Conservation (phyloP, 352 stramenopile species). For the Globisporangium echinulatum region DNA sequence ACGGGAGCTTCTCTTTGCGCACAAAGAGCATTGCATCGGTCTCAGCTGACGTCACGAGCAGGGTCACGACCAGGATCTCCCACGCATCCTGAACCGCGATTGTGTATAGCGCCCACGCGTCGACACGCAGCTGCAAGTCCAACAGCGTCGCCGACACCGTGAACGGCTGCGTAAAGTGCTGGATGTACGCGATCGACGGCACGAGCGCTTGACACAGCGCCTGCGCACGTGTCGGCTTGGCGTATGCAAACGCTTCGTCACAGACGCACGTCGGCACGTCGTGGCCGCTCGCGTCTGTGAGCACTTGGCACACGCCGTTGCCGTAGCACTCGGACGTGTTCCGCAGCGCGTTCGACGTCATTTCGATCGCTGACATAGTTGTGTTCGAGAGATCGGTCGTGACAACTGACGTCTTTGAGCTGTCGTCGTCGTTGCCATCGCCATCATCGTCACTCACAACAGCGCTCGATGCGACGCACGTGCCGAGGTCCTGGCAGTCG, state of each 20-base stretch:
- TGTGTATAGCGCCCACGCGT: conserved; percentile 57
- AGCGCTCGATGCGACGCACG: conserved; percentile 15
- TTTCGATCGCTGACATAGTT: conserved; percentile 8
- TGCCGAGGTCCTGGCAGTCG: conserved; percentile 59
- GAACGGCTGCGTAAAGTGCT: conserved; percentile 49
- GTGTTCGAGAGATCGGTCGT: conserved; percentile 8
- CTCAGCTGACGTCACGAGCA: conserved; percentile 26
- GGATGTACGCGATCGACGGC: conserved; percentile 49
- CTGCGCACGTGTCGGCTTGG: conserved; percentile 31
- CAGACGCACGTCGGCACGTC: conserved; percentile 44
- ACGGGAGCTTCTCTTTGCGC: conserved; percentile 55
- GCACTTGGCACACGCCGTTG: conserved; percentile 52
- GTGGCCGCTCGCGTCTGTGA: conserved; percentile 10
- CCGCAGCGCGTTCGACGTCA: conserved; percentile 23
- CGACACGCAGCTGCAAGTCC: conserved; percentile 38
- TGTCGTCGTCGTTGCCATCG: not conserved
- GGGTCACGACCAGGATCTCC: conserved; percentile 45
- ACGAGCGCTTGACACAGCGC: conserved; percentile 57
- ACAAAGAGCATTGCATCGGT: conserved; percentile 75
- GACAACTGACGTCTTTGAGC: not conserved
- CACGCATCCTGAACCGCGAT: conserved; percentile 49
- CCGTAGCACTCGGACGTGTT: conserved; percentile 69
- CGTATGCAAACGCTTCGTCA: conserved; percentile 56
- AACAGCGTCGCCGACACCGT: conserved; percentile 25
- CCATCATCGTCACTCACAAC: not conserved